phyloP scores from a whole-genome alignment of 1,139 yeast species.

The Kluyveromyces marxianus region DNA sequence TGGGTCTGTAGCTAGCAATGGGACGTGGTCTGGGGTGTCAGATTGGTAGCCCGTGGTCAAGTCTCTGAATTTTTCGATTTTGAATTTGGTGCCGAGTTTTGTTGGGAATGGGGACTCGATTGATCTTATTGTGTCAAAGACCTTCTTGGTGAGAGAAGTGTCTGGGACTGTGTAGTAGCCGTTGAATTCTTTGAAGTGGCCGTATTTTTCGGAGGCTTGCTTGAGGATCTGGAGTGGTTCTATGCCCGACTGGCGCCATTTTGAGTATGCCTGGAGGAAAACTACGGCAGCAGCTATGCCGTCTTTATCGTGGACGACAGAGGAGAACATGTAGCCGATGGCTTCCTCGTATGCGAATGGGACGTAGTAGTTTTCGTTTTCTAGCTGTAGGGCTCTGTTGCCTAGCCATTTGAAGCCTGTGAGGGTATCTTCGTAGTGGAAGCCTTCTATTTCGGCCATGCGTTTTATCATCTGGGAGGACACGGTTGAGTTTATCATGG shows the following conservation, averaged over 20 bases:
- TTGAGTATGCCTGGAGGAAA: slow-evolving; percentile 65
- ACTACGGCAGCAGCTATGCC: slow-evolving; percentile 77
- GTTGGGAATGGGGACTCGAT: slow-evolving; percentile 26
- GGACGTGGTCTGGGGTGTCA: slow-evolving; percentile 47
- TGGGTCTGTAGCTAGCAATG: slow-evolving; percentile 63
- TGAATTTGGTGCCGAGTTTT: slow-evolving; percentile 35
- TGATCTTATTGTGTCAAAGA: slow-evolving; percentile 46
- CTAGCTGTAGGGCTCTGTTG: slow-evolving; percentile 71
- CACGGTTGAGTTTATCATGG: slow-evolving; percentile 79
- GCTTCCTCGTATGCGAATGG: slow-evolving; percentile 96
- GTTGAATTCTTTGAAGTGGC: slow-evolving; percentile 77
- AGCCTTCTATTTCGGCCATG: slow-evolving; percentile 58
- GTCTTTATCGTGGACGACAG: slow-evolving; percentile 81
- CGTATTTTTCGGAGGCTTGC: slow-evolving; percentile 56
- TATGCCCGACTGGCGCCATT: slow-evolving; percentile 33
- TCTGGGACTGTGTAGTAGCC: slow-evolving; percentile 72
- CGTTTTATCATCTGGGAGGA: slow-evolving; percentile 74
- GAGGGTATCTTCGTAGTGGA: slow-evolving; percentile 68
- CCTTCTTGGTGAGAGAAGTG: slow-evolving; percentile 41
- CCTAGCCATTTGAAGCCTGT: slow-evolving; percentile 99
- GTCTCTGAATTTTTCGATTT: slow-evolving; percentile 68
- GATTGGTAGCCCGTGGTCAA: slow-evolving; percentile 79
- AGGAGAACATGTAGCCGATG: slow-evolving; percentile 83
- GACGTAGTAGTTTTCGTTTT: slow-evolving; percentile 53
- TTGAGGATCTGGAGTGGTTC: slow-evolving; percentile 42